A percentile compares a stretch with the other conserved stretches of the same genome.
These are phyloP conservation scores for Ceratonia siliqua DNA, from an alignment of 306 rosid species.

Conservation along the genomic window DNA sequence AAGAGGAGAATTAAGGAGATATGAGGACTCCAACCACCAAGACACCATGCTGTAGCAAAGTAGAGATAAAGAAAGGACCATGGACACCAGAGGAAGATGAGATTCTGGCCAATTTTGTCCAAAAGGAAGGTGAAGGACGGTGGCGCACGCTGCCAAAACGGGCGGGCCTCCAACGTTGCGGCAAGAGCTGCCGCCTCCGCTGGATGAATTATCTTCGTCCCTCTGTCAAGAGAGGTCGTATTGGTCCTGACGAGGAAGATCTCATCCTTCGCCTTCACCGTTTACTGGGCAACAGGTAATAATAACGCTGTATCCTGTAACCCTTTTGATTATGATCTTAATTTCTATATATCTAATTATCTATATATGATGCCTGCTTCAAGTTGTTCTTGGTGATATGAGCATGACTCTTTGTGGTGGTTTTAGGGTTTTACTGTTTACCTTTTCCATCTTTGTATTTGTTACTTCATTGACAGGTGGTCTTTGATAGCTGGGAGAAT, in stretches of 20 bases:
- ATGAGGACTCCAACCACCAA: too few relatives aligned
- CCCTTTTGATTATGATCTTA: too few relatives aligned
- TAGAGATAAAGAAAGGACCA: too few relatives aligned
- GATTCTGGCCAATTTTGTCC: too few relatives aligned
- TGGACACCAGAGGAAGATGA: too few relatives aligned
- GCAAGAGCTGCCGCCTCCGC: conserved; percentile 68
- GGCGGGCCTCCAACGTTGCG: conserved; percentile 59
- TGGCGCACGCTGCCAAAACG: conserved; percentile 58
- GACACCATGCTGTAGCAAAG: conserved; percentile 50
- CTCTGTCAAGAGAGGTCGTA: conserved; percentile 57
- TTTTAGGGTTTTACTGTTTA: too few relatives aligned
- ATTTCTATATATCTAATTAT: too few relatives aligned
- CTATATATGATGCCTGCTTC: too few relatives aligned
- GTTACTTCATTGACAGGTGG: conserved; percentile 58
- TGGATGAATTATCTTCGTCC: conserved; percentile 73
- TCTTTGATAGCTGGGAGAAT: conserved; percentile 63
- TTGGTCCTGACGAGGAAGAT: conserved; percentile 60
- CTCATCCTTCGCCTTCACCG: conserved; percentile 68
- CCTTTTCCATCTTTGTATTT: neutral
- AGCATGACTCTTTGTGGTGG: too few relatives aligned
- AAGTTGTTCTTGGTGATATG: too few relatives aligned
- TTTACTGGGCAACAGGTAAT: conserved; percentile 55
- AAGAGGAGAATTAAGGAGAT: too few relatives aligned
- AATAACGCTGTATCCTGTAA: too few relatives aligned
- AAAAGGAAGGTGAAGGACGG: conserved; percentile 55